A percentile compares a stretch with the other conserved stretches of the same genome.
phyloP scores from a whole-genome alignment of 768 basidiomycete species.

The Termitomyces sp. region DNA sequence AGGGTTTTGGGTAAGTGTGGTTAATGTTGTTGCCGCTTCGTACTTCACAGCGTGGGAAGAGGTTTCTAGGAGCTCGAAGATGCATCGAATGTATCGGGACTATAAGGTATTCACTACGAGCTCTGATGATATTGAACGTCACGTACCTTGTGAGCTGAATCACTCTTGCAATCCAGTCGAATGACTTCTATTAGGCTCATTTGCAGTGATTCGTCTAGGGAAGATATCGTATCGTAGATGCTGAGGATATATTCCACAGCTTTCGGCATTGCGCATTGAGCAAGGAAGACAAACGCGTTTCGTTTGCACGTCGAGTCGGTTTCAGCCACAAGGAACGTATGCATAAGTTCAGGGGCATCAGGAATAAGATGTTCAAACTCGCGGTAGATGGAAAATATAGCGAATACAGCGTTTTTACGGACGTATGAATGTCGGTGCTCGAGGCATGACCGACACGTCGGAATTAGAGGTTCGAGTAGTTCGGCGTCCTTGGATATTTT shows the following conservation, averaged over 20 bases:
- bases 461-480: slow-evolving; percentile 92
- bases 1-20: slow-evolving; percentile 90
- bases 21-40: slow-evolving; percentile 93
- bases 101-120: slow-evolving; percentile 24
- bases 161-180: slow-evolving; percentile 80
- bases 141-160: slow-evolving; percentile 77
- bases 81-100: slow-evolving; percentile 91
- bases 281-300: slow-evolving; percentile 94
- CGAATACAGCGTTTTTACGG: slow-evolving; percentile 97
- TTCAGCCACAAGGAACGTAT: slow-evolving; percentile 94
- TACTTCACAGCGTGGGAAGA: slow-evolving; percentile 94
- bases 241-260: slow-evolving; percentile 89
- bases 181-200: slow-evolving; percentile 96
- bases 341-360: slow-evolving; percentile 73
- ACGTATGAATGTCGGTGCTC: slow-evolving; percentile 98
- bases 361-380: slow-evolving; percentile 64
- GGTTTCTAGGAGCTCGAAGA: slow-evolving; percentile 88
- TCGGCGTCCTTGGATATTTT: slow-evolving; percentile 93
- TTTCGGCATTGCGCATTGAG: slow-evolving; percentile 79
- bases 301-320: slow-evolving; percentile 95
- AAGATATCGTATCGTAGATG: slow-evolving; percentile 77
- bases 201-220: slow-evolving; percentile 89
- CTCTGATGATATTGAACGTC: not conserved
- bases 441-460: slow-evolving; percentile 88
- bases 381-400: slow-evolving; percentile 90